Evolutionary conservation across 441 rosid species (phyloP).

Genomic region (Francoa sonchifolia): DNA sequence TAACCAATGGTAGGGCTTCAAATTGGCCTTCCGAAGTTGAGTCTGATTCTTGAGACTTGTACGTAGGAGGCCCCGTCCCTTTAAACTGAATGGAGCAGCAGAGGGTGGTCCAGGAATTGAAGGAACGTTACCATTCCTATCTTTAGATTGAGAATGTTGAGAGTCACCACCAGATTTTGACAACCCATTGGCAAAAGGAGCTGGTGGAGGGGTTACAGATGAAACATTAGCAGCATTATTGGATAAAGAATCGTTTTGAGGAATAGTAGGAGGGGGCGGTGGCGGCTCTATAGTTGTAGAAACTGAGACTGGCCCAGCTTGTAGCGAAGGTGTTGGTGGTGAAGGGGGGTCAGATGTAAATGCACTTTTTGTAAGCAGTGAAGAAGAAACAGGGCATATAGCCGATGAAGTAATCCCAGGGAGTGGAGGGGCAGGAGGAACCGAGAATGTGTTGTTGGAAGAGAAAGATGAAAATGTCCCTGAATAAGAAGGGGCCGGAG

Average conservation of each 20-base stretch:
- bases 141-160: constrained; percentile 23
- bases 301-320: constrained; percentile 16
- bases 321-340: constrained; percentile 46
- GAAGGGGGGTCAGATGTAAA: constrained; percentile 23
- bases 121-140: constrained; percentile 39
- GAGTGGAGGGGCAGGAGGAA: constrained; percentile 26
- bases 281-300: constrained; percentile 20
- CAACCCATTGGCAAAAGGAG: constrained; percentile 29
- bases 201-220: constrained; percentile 60
- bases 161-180: constrained; percentile 16
- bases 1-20: constrained; percentile 95
- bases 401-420: constrained; percentile 14
- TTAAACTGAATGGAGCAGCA: constrained; percentile 28
- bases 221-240: constrained; percentile 18
- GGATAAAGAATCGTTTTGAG: constrained; percentile 8
- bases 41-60: constrained; percentile 31
- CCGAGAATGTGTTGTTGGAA: constrained; percentile 12
- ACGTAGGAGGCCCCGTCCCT: constrained; percentile 47
- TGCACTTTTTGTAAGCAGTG: constrained; percentile 10
- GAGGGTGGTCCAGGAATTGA: constrained; percentile 65
- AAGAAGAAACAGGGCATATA: constrained; percentile 22
- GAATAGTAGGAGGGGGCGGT: constrained; percentile 22
- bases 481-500: constrained; percentile 10
- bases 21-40: constrained; percentile 51
- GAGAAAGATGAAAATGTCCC: constrained; percentile 14